Evolutionary conservation across 1,284 basidiomycete species (phyloP).

Genomic region (Pisolithus thermaeus): DNA sequence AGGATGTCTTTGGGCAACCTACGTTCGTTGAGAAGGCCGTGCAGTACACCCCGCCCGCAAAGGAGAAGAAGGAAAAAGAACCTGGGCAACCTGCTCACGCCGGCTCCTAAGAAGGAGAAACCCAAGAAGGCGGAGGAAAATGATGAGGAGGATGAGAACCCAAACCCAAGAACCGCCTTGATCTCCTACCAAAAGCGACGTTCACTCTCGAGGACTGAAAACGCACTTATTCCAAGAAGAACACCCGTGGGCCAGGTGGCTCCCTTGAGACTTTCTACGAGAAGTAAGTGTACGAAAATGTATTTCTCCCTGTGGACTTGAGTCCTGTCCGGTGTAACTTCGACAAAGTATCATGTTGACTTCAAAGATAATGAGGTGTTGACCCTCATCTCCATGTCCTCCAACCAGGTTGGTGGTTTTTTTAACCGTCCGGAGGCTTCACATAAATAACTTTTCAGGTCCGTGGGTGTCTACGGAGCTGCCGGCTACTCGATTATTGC

Average conservation of each 20-base stretch:
- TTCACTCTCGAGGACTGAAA: conserved; percentile 99
- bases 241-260: conserved; percentile 76
- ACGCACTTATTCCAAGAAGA: conserved; percentile 95
- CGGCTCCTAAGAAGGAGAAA: too few relatives aligned
- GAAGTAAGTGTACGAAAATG: conserved; percentile 51
- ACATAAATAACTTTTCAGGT: conserved; percentile 93
- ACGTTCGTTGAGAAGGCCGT: too few relatives aligned
- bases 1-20: too few relatives aligned
- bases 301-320: conserved; percentile 16
- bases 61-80: too few relatives aligned
- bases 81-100: too few relatives aligned
- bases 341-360: conserved; percentile 86
- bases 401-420: conserved; percentile 88
- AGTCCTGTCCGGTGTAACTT: conserved; percentile 51
- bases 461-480: conserved; percentile 84
- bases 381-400: conserved; percentile 89
- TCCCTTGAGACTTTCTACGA: conserved; percentile 87
- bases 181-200: conserved; percentile 83
- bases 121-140: too few relatives aligned
- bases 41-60: too few relatives aligned
- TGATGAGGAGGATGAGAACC: too few relatives aligned
- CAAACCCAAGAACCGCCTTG: conserved; percentile 92
- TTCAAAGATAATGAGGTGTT: conserved; percentile 98
- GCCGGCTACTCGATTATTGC: conserved; percentile 73
- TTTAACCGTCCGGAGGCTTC: conserved; percentile 96